Percentiles rank a stretch among this genome's conserved stretches.
Conservation (phyloP, 768 basidiomycete genomes). For the Macrolepiota albuminosa region DNA sequence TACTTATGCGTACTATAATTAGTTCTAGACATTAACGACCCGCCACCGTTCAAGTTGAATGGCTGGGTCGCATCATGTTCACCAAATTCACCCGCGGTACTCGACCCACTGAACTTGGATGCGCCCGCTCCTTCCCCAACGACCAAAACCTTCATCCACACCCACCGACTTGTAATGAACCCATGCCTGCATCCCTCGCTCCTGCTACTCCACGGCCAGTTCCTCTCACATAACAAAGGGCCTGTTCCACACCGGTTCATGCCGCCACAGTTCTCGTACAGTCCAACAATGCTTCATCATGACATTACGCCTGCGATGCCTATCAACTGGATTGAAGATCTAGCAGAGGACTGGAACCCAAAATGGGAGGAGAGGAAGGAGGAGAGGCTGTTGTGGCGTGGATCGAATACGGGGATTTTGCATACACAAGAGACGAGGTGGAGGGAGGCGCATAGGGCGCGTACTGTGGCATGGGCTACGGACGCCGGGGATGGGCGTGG, state of each 20-base stretch:
- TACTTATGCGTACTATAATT: not conserved
- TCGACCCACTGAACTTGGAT: constrained; percentile 22
- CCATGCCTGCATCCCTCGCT: constrained; percentile 40
- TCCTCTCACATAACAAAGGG: constrained; percentile 42
- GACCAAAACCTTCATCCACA: constrained; percentile 40
- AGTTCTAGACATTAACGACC: constrained; percentile 8
- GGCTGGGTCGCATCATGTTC: constrained; percentile 37
- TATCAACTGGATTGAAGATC: constrained; percentile 38
- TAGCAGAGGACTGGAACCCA: constrained; percentile 37
- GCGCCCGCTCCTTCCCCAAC: constrained; percentile 12
- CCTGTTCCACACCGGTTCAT: constrained; percentile 37
- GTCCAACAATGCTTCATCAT: constrained; percentile 42
- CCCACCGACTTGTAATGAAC: constrained; percentile 41
- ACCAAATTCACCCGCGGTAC: constrained; percentile 26
- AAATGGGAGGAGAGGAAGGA: constrained; percentile 57
- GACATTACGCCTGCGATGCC: constrained; percentile 46
- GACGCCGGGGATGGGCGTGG: not conserved
- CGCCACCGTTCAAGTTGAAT: constrained; percentile 22
- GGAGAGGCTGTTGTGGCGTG: constrained; percentile 63
- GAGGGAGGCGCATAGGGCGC: constrained; percentile 39
- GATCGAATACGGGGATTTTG: constrained; percentile 64
- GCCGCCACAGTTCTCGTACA: constrained; percentile 49
- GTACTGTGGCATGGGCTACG: constrained; percentile 31
- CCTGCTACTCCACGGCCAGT: constrained; percentile 42
- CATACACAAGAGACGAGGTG: constrained; percentile 36